Evolutionary conservation across 495 filamentous ascomycete species (phyloP).

Genomic region (Penicillium coffeae): DNA sequence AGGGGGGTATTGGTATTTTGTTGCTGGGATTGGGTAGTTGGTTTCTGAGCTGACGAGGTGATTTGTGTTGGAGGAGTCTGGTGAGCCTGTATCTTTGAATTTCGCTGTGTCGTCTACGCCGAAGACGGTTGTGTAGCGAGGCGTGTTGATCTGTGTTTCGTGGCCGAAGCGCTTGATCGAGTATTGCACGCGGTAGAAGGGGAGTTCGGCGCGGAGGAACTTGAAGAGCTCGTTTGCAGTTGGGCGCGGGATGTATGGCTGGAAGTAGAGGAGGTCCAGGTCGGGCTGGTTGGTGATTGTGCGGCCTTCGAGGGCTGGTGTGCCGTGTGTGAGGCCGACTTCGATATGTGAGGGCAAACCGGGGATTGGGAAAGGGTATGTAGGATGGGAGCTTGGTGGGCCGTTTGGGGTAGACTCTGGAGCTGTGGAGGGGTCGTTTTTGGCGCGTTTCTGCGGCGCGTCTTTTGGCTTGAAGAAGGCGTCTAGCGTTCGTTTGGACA

Average conservation of each 20-base stretch:
- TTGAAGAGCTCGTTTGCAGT: slow-evolving; percentile 57
- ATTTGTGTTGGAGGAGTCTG: not conserved
- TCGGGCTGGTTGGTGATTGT: slow-evolving; percentile 58
- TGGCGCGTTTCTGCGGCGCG: slow-evolving; percentile 13
- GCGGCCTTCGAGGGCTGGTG: slow-evolving; percentile 11
- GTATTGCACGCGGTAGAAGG: slow-evolving; percentile 72
- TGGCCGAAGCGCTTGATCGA: slow-evolving; percentile 55
- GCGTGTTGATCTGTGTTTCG: slow-evolving; percentile 61
- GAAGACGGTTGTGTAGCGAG: slow-evolving; percentile 68
- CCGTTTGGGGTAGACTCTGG: not conserved
- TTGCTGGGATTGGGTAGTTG: slow-evolving; percentile 30
- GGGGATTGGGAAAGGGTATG: slow-evolving; percentile 61
- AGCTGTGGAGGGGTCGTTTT: too few relatives aligned
- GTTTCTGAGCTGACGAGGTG: slow-evolving; percentile 32
- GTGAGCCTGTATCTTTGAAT: slow-evolving; percentile 18
- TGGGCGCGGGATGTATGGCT: slow-evolving; percentile 55
- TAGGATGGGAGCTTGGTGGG: slow-evolving; percentile 38
- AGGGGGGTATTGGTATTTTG: slow-evolving; percentile 54
- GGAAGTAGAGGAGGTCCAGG: slow-evolving; percentile 64
- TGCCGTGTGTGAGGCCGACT: slow-evolving; percentile 28
- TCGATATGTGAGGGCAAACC: slow-evolving; percentile 47
- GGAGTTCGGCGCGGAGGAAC: slow-evolving; percentile 57
- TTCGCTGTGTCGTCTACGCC: slow-evolving; percentile 59
- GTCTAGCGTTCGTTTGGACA: slow-evolving; percentile 26
- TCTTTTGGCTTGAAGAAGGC: slow-evolving; percentile 22